Evolutionary conservation across 139 green algal genomes (phyloP), one percentile per base, ranked within the genome.

Genomic region (Chlorella sp.): DNA sequence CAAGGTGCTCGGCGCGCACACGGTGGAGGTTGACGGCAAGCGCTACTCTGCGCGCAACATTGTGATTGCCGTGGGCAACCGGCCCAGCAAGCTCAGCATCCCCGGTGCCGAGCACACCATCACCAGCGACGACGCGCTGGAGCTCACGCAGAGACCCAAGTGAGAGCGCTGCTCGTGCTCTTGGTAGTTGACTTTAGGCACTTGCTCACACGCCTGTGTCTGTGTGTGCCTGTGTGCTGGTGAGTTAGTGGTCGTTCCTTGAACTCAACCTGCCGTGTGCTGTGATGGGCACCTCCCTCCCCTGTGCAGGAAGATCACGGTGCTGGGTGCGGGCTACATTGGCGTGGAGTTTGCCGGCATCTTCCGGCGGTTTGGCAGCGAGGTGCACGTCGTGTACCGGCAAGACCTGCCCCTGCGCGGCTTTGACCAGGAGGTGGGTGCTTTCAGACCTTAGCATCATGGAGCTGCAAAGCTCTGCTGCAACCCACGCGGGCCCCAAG

Each of bases 311-410:
- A 77, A 79, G 64, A 90, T 98, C 31, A 82, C 82, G 2, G 90
- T 98, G 32, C 71, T 99, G 22, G 95, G 95, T 1, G 91, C 76
- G 3, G 94, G 96, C 51, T 99, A 98, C 90, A 99, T 99, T 72
- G 89, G 91, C 6, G 76, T 99, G 17, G 95, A 99, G 87, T 98
- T 98, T 84, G 86, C 88, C 32, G 83, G 92, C 75, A 99, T 99
- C 75, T 99, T 97, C 80, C 70, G 84, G 5, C 86, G 91, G 64
- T 81, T 98, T 49, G 95, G 94, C 33, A 62, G 77, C 1, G 85
- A 97, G 10, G 88, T 93, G 27, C 87, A 99, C 76, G 67, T 96
- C 26, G 70, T 95, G 30, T 96, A 83, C 80, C 80, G 78, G 30
- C 77, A 86, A 80, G 75, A 80, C 35, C 65, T 90, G 67, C 91